Evolutionary conservation across 345 rosid genomes (phyloP).

Genomic region (Salix exigua): DNA sequence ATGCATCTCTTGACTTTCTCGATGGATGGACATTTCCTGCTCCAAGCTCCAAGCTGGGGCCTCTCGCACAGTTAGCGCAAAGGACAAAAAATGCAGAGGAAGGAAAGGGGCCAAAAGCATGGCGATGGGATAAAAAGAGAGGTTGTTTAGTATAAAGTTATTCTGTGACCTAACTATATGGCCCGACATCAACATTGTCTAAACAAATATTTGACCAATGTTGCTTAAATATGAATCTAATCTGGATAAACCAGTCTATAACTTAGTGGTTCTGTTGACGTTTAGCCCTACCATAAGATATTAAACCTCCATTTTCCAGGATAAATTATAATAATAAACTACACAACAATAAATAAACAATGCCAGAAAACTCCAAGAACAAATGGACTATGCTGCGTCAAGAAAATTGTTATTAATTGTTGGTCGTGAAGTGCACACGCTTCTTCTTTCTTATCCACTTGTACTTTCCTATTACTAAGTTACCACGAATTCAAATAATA

Average conservation of each 20-base stretch:
- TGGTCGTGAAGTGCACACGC: not conserved
- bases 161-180: not conserved
- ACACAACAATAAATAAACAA: not conserved
- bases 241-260: not conserved
- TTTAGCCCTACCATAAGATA: too few relatives aligned
- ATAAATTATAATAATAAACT: not conserved
- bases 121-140: not conserved
- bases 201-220: not conserved
- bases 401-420: not conserved
- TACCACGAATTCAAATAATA: not conserved
- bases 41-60: not conserved
- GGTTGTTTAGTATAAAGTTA: not conserved
- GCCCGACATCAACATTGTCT: not conserved
- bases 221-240: not conserved
- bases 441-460: not conserved
- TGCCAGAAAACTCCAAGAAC: not conserved
- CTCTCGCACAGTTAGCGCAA: constrained; percentile 5
- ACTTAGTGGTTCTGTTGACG: not conserved
- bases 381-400: too few relatives aligned
- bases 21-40: not conserved
- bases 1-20: constrained; percentile 22
- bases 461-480: not conserved
- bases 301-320: not conserved
- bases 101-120: not conserved
- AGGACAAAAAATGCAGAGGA: constrained; percentile 9